Conservation (phyloP, 345 rosid genomes). For the Acer campestre region DNA sequence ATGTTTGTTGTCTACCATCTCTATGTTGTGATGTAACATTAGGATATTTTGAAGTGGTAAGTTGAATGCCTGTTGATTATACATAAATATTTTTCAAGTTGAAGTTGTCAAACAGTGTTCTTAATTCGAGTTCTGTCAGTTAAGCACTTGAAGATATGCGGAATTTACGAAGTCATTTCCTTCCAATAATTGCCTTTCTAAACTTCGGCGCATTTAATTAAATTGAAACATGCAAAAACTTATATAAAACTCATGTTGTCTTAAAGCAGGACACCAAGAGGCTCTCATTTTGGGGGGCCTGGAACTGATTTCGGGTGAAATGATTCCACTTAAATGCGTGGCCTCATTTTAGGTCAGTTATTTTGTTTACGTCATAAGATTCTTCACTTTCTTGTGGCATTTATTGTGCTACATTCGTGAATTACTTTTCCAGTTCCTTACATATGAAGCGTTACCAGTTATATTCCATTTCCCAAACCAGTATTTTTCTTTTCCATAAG, state of each 20-base stretch:
- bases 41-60: conserved; percentile 18
- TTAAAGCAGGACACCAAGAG: conserved; percentile 96
- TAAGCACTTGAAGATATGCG: conserved; percentile 44
- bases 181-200: conserved; percentile 67
- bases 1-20: conserved; percentile 14
- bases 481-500: conserved; percentile 31
- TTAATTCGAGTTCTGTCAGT: conserved; percentile 43
- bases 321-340: conserved; percentile 96
- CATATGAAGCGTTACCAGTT: conserved; percentile 36
- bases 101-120: conserved; percentile 29
- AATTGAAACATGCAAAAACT: conserved; percentile 72
- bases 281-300: conserved; percentile 98
- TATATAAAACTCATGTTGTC: conserved; percentile 93
- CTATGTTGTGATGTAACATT: conserved; percentile 1
- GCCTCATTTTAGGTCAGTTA: conserved; percentile 99
- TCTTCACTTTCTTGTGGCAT: conserved; percentile 58
- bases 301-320: conserved; percentile 96
- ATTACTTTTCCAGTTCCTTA: conserved; percentile 53
- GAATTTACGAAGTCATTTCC: conserved; percentile 56
- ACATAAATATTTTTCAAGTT: conserved; percentile 15
- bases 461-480: conserved; percentile 30
- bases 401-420: conserved; percentile 55
- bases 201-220: conserved; percentile 63
- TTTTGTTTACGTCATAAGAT: conserved; percentile 73
- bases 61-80: conserved; percentile 33